These are phyloP conservation scores for Paramecium sexaurelia DNA, from an alignment of 73 alveolate species.

Conservation along the genomic window DNA sequence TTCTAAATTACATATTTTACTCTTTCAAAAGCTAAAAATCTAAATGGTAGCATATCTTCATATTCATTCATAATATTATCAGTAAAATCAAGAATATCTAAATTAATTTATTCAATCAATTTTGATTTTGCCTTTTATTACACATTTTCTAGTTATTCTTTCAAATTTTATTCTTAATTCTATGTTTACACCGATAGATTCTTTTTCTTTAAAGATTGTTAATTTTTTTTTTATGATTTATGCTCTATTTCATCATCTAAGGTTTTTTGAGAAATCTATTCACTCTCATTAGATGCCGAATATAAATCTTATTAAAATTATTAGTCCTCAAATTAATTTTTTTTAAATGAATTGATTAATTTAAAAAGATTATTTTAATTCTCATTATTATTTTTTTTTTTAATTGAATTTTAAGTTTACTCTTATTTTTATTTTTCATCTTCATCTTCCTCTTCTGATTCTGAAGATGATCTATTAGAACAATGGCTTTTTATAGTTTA, in stretches of 20 bases:
- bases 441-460: neutral
- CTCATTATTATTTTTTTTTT: neutral
- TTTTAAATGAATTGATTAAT: neutral
- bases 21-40: slow-evolving; percentile 39
- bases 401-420: neutral
- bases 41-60: slow-evolving; percentile 8
- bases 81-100: slow-evolving; percentile 15
- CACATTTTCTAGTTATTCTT: neutral
- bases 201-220: neutral
- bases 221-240: neutral
- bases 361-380: neutral
- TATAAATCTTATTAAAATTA: neutral
- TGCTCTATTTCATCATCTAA: neutral
- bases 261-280: neutral
- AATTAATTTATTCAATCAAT: slow-evolving; percentile 12
- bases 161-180: neutral
- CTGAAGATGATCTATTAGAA: slow-evolving; percentile 4
- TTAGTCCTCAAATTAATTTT: neutral
- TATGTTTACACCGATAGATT: neutral
- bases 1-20: neutral
- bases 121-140: slow-evolving; percentile 1
- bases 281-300: neutral
- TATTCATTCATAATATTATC: slow-evolving; percentile 17
- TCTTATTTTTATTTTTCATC: neutral
- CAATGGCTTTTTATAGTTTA: slow-evolving; percentile 9